These are phyloP conservation scores for Exobasidium rhododendri DNA, from an alignment of 1,284 basidiomycete species.

Conservation along the genomic window DNA sequence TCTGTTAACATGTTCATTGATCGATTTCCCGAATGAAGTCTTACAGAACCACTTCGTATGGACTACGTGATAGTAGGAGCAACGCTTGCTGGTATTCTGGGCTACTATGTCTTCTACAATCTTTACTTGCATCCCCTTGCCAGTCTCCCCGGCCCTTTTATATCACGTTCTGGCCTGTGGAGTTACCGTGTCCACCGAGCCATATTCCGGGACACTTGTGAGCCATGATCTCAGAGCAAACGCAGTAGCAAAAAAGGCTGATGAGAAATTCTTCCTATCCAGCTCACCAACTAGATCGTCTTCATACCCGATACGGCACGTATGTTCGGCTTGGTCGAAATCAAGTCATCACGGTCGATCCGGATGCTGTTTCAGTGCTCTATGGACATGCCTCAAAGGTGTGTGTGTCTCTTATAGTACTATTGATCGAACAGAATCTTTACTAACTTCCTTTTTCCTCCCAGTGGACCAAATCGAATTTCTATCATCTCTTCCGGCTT, in stretches of 20 bases:
- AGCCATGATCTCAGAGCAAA: conserved; percentile 4
- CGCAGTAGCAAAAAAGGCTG: neutral
- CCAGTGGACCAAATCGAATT: conserved; percentile 3
- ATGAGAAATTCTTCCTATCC: neutral
- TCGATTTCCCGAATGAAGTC: too few relatives aligned
- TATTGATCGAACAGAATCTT: too few relatives aligned
- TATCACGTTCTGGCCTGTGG: neutral
- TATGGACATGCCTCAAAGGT: neutral
- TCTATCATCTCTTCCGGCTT: neutral
- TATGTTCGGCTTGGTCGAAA: neutral
- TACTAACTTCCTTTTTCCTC: neutral
- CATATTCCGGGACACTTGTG: neutral
- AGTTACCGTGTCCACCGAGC: conserved; percentile 1
- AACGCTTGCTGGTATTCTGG: too few relatives aligned
- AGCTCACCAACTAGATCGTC: neutral
- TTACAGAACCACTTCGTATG: too few relatives aligned
- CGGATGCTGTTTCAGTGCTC: neutral
- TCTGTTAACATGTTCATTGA: too few relatives aligned
- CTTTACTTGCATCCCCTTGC: neutral
- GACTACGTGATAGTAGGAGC: too few relatives aligned
- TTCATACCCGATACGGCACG: neutral
- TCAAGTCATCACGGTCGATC: conserved; percentile 3
- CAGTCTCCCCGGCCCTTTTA: conserved; percentile 1
- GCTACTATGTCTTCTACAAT: conserved; percentile 5
- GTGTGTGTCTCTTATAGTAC: conserved; percentile 20